phyloP scores from a whole-genome alignment of 1,284 basidiomycete species.

The Thecaphora thlaspeos region DNA sequence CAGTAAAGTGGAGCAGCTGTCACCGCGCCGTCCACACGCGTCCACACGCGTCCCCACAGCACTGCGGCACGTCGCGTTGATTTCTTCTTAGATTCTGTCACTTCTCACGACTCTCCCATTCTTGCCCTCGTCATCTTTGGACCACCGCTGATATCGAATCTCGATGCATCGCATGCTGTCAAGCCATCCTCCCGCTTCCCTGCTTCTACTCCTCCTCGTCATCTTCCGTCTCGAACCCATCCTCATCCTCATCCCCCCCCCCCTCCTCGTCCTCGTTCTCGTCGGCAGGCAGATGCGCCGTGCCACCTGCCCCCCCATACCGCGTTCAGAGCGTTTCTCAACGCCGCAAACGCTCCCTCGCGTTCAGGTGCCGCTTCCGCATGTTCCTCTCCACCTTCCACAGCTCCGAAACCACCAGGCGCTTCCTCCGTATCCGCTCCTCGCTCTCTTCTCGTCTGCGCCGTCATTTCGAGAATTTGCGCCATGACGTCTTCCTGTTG shows the following conservation, averaged over 20 bases:
- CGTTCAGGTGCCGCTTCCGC: slow-evolving; percentile 5
- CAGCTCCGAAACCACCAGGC: slow-evolving; percentile 22
- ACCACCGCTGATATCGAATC: too few species aligned
- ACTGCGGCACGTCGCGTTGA: too few species aligned
- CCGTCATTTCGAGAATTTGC: slow-evolving; percentile 33
- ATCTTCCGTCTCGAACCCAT: slow-evolving; percentile 1
- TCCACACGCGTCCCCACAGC: too few species aligned
- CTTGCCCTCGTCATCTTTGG: too few species aligned
- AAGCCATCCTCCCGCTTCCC: too few species aligned
- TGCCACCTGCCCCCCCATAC: slow-evolving; percentile 16
- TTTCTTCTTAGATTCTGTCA: too few species aligned
- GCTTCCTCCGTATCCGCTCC: slow-evolving; percentile 9
- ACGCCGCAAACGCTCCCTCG: slow-evolving; percentile 17
- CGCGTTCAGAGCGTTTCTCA: slow-evolving; percentile 24
- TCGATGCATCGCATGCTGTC: too few species aligned
- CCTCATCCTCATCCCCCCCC: slow-evolving; percentile 1
- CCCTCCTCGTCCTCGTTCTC: slow-evolving; percentile 4
- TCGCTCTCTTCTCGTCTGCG: slow-evolving; percentile 5
- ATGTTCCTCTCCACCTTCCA: slow-evolving; percentile 2
- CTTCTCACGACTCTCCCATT: too few species aligned
- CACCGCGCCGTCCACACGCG: too few species aligned
- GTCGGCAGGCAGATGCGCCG: neutral
- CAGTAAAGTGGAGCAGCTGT: too few species aligned
- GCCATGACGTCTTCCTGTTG: slow-evolving; percentile 30
- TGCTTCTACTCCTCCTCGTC: slow-evolving; percentile 1